Evolutionary conservation across 2,329 filamentous ascomycete species (phyloP).

Genomic region (Alternaria arborescens): DNA sequence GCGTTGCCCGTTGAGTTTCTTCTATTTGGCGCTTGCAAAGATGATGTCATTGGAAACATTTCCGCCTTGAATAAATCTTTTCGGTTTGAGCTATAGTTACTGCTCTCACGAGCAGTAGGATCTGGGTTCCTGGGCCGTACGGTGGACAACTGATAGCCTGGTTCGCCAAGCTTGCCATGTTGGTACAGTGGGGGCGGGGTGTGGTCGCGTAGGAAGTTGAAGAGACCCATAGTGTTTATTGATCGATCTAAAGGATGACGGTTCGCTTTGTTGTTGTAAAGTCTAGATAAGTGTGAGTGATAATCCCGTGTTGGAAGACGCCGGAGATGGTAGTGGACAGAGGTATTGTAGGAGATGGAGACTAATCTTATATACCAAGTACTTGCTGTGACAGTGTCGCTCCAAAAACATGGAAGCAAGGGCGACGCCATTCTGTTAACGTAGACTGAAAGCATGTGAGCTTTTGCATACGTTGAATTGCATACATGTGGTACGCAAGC

Average conservation of each 20-base stretch:
- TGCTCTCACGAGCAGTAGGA: too few species aligned
- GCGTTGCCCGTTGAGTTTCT: background rate
- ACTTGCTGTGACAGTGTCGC: background rate
- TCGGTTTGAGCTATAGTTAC: too few species aligned
- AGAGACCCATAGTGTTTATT: background rate
- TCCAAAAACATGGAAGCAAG: background rate
- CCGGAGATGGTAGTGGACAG: background rate
- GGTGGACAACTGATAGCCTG: background rate
- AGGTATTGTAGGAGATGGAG: background rate
- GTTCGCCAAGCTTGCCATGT: background rate
- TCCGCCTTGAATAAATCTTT: too few species aligned
- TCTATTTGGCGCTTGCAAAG: too few species aligned
- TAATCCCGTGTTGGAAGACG: background rate
- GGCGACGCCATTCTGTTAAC: background rate
- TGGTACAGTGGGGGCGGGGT: background rate
- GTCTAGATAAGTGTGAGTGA: background rate
- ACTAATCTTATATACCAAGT: background rate
- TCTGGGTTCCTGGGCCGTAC: background rate
- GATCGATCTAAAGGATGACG: background rate
- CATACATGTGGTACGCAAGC: background rate
- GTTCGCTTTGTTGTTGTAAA: background rate
- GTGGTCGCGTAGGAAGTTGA: rapidly evolving
- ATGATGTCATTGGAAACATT: too few species aligned
- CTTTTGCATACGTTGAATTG: background rate
- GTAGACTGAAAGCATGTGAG: background rate